Evolutionary conservation across 371 early-diverging fungal species (phyloP).

Genomic region (Mortierella sp.): DNA sequence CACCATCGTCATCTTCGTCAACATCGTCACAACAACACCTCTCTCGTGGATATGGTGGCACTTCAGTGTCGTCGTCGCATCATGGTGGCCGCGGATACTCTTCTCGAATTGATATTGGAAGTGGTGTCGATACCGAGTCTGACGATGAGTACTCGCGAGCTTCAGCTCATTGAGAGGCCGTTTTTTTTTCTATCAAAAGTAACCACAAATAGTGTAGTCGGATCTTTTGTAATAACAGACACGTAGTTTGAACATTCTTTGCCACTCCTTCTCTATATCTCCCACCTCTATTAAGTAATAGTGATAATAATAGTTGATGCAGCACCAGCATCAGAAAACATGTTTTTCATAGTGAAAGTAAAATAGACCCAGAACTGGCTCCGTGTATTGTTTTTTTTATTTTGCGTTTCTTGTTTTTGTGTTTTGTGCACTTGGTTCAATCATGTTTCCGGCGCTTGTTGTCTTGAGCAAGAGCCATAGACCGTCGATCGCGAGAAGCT

Average conservation of each 20-base stretch:
- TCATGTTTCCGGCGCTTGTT: conserved; percentile 41
- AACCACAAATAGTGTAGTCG: neutral
- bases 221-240: neutral
- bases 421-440: neutral
- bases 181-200: neutral
- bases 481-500: conserved; percentile 27
- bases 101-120: conserved; percentile 18
- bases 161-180: neutral
- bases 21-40: neutral
- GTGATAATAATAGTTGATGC: neutral
- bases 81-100: neutral
- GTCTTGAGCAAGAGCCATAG: conserved; percentile 22
- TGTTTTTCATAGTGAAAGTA: too few species aligned
- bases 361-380: too few species aligned
- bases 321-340: too few species aligned
- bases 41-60: neutral
- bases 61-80: neutral
- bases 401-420: neutral
- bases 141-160: conserved; percentile 22
- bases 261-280: neutral
- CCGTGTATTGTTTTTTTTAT: neutral
- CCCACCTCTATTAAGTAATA: neutral
- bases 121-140: conserved; percentile 42
- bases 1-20: neutral
- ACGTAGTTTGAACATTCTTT: neutral